Evolutionary conservation across 768 basidiomycete genomes (phyloP).

Genomic region (Auriscalpium orientale): DNA sequence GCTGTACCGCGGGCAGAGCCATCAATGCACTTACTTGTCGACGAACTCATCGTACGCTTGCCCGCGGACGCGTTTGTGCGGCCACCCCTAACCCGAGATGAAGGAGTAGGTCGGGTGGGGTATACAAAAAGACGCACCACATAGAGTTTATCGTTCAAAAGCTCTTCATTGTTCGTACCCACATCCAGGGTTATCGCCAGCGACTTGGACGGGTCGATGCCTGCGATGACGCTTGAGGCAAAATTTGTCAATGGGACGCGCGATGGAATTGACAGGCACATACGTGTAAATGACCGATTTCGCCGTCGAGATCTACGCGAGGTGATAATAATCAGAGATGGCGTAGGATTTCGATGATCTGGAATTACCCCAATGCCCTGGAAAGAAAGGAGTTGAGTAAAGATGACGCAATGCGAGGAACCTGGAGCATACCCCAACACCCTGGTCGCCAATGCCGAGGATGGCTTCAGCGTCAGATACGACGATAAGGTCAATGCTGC

Average conservation of each 20-base stretch:
- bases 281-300: slow-evolving; percentile 77
- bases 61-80: slow-evolving; percentile 60
- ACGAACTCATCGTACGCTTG: slow-evolving; percentile 71
- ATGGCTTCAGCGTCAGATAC: slow-evolving; percentile 84
- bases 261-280: slow-evolving; percentile 10
- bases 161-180: slow-evolving; percentile 62
- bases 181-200: slow-evolving; percentile 64
- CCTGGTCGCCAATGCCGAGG: slow-evolving; percentile 68
- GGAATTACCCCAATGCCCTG: slow-evolving; percentile 31
- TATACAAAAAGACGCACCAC: slow-evolving; percentile 38
- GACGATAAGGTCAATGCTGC: slow-evolving; percentile 70
- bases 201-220: slow-evolving; percentile 53
- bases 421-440: slow-evolving; percentile 53
- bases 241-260: not conserved
- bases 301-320: slow-evolving; percentile 56
- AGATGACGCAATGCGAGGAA: not conserved
- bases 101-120: not conserved
- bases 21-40: slow-evolving; percentile 45
- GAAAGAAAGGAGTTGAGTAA: not conserved
- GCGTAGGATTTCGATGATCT: not conserved
- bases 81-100: slow-evolving; percentile 54
- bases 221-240: slow-evolving; percentile 46
- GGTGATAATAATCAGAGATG: not conserved
- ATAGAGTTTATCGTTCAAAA: slow-evolving; percentile 58
- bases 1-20: not conserved